These are phyloP conservation scores for Talaromyces pinophilus DNA, from an alignment of 2,329 filamentous ascomycete genomes.

Conservation along the genomic window DNA sequence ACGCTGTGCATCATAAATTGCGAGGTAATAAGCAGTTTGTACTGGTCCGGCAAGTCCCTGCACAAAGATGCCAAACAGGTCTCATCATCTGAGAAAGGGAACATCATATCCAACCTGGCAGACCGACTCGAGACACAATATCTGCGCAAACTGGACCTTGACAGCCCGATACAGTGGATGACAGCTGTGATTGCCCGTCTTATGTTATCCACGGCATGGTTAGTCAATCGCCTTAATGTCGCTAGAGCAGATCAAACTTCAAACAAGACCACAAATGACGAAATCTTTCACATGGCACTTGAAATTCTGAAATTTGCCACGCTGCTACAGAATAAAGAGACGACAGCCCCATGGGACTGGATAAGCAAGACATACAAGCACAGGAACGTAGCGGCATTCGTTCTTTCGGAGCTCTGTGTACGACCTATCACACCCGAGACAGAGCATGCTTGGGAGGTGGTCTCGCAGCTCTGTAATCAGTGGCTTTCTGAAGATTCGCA, in stretches of 20 bases:
- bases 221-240: conserved; percentile 37
- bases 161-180: conserved; percentile 59
- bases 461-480: conserved; percentile 27
- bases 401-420: conserved; percentile 55
- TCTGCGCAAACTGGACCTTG: conserved; percentile 39
- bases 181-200: conserved; percentile 63
- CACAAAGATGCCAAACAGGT: neutral
- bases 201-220: conserved; percentile 69
- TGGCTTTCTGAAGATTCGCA: conserved; percentile 22
- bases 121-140: conserved; percentile 29
- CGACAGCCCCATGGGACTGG: conserved; percentile 58
- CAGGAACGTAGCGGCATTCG: conserved; percentile 58
- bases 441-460: conserved; percentile 31
- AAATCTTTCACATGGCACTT: conserved; percentile 64
- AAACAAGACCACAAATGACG: conserved; percentile 48
- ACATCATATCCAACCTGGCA: conserved; percentile 31
- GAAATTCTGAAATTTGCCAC: conserved; percentile 67
- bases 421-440: conserved; percentile 27
- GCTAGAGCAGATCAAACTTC: conserved; percentile 4
- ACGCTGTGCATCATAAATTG: conserved; percentile 29
- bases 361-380: conserved; percentile 59
- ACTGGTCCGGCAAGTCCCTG: conserved; percentile 20
- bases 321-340: conserved; percentile 60
- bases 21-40: conserved; percentile 25
- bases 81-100: conserved; percentile 24